Evolutionary conservation across 2,329 filamentous ascomycete species (phyloP).

Genomic region (Rosellinia necatrix): DNA sequence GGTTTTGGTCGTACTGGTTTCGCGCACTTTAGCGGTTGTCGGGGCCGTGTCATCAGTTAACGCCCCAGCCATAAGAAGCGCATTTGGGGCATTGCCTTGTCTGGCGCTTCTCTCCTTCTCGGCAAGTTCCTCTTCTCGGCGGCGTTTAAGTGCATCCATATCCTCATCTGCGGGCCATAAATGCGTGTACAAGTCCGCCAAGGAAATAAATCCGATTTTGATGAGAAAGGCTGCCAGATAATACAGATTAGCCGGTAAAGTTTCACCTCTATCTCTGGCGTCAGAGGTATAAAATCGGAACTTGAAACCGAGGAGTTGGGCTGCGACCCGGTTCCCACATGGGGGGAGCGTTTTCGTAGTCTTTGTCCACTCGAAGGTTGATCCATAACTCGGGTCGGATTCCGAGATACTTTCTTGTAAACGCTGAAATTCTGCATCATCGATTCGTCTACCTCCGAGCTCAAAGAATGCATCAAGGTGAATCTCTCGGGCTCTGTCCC

Average conservation of each 20-base stretch:
- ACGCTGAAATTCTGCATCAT: constrained; percentile 59
- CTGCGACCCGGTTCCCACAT: constrained; percentile 85
- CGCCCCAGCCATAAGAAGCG: constrained; percentile 83
- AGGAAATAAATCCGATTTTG: constrained; percentile 95
- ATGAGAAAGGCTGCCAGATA: constrained; percentile 90
- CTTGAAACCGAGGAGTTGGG: constrained; percentile 96
- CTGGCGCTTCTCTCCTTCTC: constrained; percentile 75
- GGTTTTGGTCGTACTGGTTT: constrained; percentile 53
- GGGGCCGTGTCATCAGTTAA: constrained; percentile 79
- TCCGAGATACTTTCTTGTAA: constrained; percentile 53
- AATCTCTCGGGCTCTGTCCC: constrained; percentile 74
- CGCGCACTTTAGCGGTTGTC: constrained; percentile 54
- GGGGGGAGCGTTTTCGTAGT: constrained; percentile 82
- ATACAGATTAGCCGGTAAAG: constrained; percentile 88
- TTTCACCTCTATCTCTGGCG: constrained; percentile 74
- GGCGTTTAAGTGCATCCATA: constrained; percentile 75
- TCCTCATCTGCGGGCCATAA: constrained; percentile 82
- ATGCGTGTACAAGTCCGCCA: constrained; percentile 89
- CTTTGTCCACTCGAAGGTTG: constrained; percentile 70
- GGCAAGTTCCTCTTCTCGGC: constrained; percentile 74
- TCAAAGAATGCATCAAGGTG: constrained; percentile 89
- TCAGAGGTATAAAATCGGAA: constrained; percentile 90
- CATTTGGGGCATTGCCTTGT: constrained; percentile 77
- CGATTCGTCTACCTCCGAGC: constrained; percentile 73
- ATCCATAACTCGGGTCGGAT: constrained; percentile 46